phyloP scores from a whole-genome alignment of 106 monocot species.

The Dactylorhiza incarnata region DNA sequence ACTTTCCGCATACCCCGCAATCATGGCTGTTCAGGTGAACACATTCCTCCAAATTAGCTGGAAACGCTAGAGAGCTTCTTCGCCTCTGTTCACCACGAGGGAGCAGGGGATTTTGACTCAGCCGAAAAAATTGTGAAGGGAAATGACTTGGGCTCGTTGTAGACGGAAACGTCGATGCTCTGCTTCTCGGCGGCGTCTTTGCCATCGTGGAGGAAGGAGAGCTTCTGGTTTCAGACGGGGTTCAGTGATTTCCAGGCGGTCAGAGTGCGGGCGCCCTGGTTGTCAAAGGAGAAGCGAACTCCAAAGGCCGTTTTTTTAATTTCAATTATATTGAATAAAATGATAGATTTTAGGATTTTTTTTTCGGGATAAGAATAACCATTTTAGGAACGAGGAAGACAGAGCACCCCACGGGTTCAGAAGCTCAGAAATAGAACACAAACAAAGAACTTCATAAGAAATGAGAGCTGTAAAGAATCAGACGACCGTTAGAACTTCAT shows the following conservation, averaged over 20 bases:
- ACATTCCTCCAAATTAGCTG: conserved; percentile 49
- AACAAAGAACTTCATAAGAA: too few species aligned
- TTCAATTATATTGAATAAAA: too few species aligned
- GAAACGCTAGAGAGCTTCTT: conserved; percentile 25
- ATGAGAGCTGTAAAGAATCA: too few species aligned
- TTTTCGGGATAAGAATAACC: too few species aligned
- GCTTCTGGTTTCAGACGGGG: conserved; percentile 54
- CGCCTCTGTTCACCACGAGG: conserved; percentile 20
- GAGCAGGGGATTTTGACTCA: conserved; percentile 18
- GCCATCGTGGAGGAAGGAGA: conserved; percentile 25
- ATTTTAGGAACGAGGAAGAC: too few species aligned
- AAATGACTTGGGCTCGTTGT: conserved; percentile 33
- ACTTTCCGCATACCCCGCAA: conserved; percentile 53
- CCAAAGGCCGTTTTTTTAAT: too few species aligned
- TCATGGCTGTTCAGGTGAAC: conserved; percentile 63
- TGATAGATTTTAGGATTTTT: too few species aligned
- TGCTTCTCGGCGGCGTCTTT: conserved; percentile 6
- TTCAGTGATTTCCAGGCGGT: conserved; percentile 30
- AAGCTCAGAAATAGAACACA: too few species aligned
- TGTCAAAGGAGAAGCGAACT: too few species aligned
- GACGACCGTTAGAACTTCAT: too few species aligned
- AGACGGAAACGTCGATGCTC: conserved; percentile 27
- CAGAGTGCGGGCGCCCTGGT: conserved; percentile 31
- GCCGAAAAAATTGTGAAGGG: conserved; percentile 44
- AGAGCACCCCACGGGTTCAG: too few species aligned